phyloP scores from a whole-genome alignment of 1,284 basidiomycete species.

The Omphalotus olearius region DNA sequence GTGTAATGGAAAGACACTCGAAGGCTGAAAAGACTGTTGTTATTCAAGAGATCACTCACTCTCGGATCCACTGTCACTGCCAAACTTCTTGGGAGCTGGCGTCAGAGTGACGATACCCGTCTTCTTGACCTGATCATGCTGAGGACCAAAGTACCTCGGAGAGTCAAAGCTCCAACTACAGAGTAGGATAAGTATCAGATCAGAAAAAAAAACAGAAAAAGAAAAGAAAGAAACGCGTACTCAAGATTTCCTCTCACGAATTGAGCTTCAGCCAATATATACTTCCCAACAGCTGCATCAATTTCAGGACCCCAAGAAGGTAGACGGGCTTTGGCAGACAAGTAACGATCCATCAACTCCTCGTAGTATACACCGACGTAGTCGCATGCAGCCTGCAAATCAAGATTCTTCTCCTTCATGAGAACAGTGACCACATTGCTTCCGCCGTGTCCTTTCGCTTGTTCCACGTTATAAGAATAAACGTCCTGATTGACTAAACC shows the following conservation, averaged over 20 bases:
- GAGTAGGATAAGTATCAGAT: constrained; percentile 19
- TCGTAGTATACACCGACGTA: constrained; percentile 50
- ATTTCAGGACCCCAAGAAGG: constrained; percentile 45
- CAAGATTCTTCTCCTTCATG: constrained; percentile 48
- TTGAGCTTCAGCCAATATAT: constrained; percentile 42
- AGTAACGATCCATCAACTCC: constrained; percentile 45
- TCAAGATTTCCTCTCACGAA: constrained; percentile 48
- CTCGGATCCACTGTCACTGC: constrained; percentile 31
- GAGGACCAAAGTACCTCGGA: constrained; percentile 50
- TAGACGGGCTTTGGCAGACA: constrained; percentile 38
- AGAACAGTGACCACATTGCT: constrained; percentile 68
- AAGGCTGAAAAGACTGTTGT: too few species aligned
- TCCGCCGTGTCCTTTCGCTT: constrained; percentile 59
- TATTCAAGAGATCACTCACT: constrained; percentile 24
- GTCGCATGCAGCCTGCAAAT: constrained; percentile 58
- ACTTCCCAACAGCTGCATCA: constrained; percentile 44
- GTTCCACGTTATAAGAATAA: constrained; percentile 72
- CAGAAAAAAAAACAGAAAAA: constrained; percentile 1
- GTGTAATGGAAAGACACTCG: too few species aligned
- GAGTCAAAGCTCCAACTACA: constrained; percentile 55
- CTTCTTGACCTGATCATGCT: constrained; percentile 40
- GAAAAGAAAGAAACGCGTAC: constrained; percentile 27
- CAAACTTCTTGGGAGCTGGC: constrained; percentile 23
- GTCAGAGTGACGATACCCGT: neutral
- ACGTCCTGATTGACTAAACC: constrained; percentile 48